Conservation (phyloP, 768 basidiomycete genomes). For the Hericium coralloides region DNA sequence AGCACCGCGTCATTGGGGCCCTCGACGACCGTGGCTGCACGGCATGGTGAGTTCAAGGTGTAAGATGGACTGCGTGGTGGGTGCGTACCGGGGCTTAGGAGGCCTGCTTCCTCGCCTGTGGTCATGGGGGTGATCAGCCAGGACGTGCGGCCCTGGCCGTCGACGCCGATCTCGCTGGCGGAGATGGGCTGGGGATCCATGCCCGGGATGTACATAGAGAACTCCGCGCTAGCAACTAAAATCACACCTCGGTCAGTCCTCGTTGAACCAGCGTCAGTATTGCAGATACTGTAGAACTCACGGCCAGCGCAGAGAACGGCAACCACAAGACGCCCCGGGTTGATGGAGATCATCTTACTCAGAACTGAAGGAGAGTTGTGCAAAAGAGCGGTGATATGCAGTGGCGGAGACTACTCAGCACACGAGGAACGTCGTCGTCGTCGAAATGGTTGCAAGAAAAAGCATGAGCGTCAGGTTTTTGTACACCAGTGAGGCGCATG, state of each 20-base stretch:
- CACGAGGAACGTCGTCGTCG: too few species aligned
- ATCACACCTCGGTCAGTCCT: neutral
- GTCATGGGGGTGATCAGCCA: conserved; percentile 30
- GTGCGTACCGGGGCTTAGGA: conserved; percentile 23
- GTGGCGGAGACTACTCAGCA: too few species aligned
- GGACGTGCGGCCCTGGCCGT: conserved; percentile 32
- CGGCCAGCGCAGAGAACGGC: neutral
- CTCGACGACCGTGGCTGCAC: conserved; percentile 35
- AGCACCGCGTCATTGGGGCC: conserved; percentile 31
- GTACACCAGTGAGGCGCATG: too few species aligned
- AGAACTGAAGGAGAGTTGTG: neutral
- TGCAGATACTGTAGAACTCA: neutral
- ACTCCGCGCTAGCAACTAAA: conserved; percentile 22
- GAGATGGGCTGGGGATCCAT: conserved; percentile 37
- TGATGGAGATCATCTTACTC: neutral
- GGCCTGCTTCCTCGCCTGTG: conserved; percentile 22
- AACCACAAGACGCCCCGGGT: neutral
- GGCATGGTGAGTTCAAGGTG: neutral
- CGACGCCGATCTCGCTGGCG: conserved; percentile 34
- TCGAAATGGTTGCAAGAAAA: too few species aligned
- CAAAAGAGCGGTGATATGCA: neutral
- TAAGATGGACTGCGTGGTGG: conserved; percentile 15
- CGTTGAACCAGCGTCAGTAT: neutral
- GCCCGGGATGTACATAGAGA: conserved; percentile 36
- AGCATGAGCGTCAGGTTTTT: too few species aligned